Base-by-base conservation (phyloP, 331 rosid species). In the Ulmus americana region DNA sequence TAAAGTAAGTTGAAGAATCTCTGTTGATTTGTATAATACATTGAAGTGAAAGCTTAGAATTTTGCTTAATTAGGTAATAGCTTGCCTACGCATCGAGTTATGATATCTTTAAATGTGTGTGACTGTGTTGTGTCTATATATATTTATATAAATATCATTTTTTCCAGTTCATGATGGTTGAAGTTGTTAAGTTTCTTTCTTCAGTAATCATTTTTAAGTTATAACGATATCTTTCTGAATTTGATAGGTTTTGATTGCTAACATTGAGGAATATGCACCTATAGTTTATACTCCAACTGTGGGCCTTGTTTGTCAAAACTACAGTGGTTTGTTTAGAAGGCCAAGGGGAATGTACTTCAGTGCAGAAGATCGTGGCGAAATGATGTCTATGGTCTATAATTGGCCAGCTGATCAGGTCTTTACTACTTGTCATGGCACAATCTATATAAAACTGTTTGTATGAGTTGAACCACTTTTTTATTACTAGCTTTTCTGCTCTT, bases 321-420 rank as follows among this genome's bases (percentile, higher is more conserved):
- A 87, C 72, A 81, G 99, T 71, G 97, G 99, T 60, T 71, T 94
- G 58, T 94, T 94, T 76, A 86, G 99, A 82, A 90, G 99, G 77
- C 99, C 99, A 22, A 83, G 99, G 77, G 99, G 97, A 78, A 94
- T 94, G 97, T 94, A 90, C 78, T 94, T 94, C 78, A 94, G 99
- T 79, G 96, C 96, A 0, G 83, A 75, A 74, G 99, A 94, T 76
- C 87, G 95, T 65, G 99, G 99, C 67, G 99, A 94, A 87, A 94
- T 94, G 99, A 94, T 94, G 99, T 94, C 99, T 39, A 94, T 94
- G 99, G 92, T 94, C 74, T 94, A 94, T 79, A 94, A 94, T 66
- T 94, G 99, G 99, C 99, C 99, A 63, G 95, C 99, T 62, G 99
- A 94, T 47, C 95, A 94, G 98, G 98, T 94, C 35, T 28, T 28